These are phyloP conservation scores for Thielaviopsis musarum DNA, from an alignment of 2,329 filamentous ascomycete genomes.

Conservation along the genomic window DNA sequence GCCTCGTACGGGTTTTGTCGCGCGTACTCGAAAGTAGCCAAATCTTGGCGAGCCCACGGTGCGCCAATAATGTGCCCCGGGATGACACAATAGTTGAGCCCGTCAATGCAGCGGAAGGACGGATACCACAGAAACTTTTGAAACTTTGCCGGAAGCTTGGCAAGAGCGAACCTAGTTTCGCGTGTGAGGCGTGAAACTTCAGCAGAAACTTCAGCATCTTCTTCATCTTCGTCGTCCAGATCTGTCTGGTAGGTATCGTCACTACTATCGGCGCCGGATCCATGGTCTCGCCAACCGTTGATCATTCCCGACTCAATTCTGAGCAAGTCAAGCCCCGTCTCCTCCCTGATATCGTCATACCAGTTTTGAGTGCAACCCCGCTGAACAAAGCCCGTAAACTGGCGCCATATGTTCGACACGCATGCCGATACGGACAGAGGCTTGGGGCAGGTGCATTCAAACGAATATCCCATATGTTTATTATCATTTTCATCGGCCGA, in stretches of 20 bases:
- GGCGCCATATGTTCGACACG: background rate
- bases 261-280: too few species aligned
- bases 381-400: background rate
- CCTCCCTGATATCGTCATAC: too few species aligned
- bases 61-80: background rate
- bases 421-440: background rate
- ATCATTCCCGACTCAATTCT: too few species aligned
- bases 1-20: background rate
- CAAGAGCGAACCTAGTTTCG: background rate
- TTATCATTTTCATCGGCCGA: background rate
- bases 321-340: too few species aligned
- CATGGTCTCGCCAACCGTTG: too few species aligned
- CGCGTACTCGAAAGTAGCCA: background rate
- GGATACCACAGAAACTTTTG: background rate
- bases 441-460: background rate
- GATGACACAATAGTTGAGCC: background rate
- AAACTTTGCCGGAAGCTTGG: background rate
- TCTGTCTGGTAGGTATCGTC: too few species aligned
- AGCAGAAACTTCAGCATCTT: background rate
- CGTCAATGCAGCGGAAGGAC: background rate
- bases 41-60: background rate
- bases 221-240: background rate
- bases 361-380: background rate
- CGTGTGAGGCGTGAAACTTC: background rate
- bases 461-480: background rate